Base-by-base conservation (phyloP, 305 asterid genomes). In the Fraxinus paxiana region DNA sequence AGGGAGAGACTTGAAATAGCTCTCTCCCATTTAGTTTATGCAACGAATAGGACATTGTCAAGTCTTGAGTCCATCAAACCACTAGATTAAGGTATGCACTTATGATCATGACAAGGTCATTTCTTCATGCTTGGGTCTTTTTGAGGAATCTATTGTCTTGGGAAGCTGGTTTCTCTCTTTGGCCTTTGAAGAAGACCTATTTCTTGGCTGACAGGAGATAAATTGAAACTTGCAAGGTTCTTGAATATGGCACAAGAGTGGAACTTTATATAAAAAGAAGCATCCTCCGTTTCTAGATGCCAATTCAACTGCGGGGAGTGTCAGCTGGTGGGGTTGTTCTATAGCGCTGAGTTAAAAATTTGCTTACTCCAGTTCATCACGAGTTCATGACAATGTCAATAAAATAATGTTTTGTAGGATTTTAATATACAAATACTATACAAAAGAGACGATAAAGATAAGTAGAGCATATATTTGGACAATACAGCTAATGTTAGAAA, bases 181-280 rank as follows among this genome's bases (percentile, higher is more conserved):
- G 28, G 4, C 69, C 4, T 56, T 56, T 56, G 30, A 51, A 51
- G 69, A 20, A 56, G 69, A 20, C 13, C 30, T 13, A 9, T 56
- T 56, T 56, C 67, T 20, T 56, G 69, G 69, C 69, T 0, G 69
- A 56, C 69, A 20, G 30, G 30, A 56, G 69, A 20, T 18, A 20
- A 41, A 26, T 69, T 69, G 76, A 67, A 61, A 78, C 33, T 61
- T 73, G 43, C 63, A 61, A 46, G 65, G 28, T 61, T 74, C 78
- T 80, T 20, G 65, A 37, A 6, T 73, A 26, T n/a, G 77, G 56
- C 41, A 26, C 54, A 35, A 61, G 59, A 35, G 46, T 37, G 59
- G 65, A 54, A 73, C 48, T 34, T n/a, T 43, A 24, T 37, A 24
- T 22, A 35, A 30, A 15, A n/a, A 56, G 78, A 13, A 30, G 30